These are phyloP conservation scores for Cupressus sempervirens DNA, from an alignment of 75 land plant genomes.

Conservation along the genomic window DNA sequence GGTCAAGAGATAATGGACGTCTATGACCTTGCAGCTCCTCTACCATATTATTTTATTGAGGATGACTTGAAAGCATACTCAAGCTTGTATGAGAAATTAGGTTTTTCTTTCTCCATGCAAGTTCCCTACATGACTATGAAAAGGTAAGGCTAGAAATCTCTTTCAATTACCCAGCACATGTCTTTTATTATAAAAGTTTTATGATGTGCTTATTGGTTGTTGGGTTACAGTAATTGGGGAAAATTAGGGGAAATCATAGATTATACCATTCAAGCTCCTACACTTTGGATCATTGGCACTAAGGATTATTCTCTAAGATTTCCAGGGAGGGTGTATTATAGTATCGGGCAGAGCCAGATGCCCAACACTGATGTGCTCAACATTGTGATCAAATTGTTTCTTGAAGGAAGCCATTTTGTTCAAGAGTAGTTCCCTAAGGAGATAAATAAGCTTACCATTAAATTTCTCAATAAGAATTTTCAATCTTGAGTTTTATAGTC, in stretches of 20 bases:
- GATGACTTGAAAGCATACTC: not conserved
- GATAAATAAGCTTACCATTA: conserved; percentile 41
- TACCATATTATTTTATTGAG: not conserved
- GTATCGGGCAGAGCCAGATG: conserved; percentile 27
- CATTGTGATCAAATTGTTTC: conserved; percentile 21
- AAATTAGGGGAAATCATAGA: conserved; percentile 10
- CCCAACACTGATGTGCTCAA: conserved; percentile 32
- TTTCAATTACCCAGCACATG: not conserved
- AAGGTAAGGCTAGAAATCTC: not conserved
- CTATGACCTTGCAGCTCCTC: not conserved
- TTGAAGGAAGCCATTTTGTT: conserved; percentile 53
- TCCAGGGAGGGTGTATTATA: conserved; percentile 38
- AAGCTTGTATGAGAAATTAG: no score
- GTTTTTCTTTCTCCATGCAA: no score
- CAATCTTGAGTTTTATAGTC: not conserved
- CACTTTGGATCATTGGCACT: conserved; percentile 39
- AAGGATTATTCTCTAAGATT: conserved; percentile 42
- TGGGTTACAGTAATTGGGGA: conserved; percentile 4
- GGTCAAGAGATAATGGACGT: no score
- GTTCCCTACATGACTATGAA: conserved; percentile 36
- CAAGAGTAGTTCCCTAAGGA: conserved; percentile 56
- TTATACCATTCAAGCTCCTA: conserved; percentile 24
- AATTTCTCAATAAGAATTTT: conserved; percentile 32
- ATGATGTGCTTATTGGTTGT: not conserved
- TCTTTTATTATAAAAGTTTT: not conserved